Percentiles rank a stretch among this genome's conserved stretches.
Evolutionary conservation across 352 stramenopile genomes (phyloP).

Genomic region (Globisporangium uncinulatum): DNA sequence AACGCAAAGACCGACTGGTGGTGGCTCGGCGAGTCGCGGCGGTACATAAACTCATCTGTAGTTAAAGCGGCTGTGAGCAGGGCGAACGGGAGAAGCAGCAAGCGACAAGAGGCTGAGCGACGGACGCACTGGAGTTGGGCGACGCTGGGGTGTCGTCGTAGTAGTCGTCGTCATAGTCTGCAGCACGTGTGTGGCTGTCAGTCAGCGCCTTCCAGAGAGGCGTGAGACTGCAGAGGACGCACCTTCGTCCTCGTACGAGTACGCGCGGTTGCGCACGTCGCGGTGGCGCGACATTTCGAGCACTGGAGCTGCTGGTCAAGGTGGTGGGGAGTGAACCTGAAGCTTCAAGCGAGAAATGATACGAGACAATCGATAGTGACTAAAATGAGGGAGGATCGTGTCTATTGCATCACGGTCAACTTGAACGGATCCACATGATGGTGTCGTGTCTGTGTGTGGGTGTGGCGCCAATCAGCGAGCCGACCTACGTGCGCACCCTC

Average conservation of each 20-base stretch:
- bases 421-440: too few relatives aligned
- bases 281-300: constrained; percentile 72
- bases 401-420: not conserved
- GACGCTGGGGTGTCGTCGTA: constrained; percentile 56
- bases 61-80: not conserved
- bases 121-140: constrained; percentile 48
- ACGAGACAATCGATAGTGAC: not conserved
- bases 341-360: too few relatives aligned
- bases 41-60: constrained; percentile 80
- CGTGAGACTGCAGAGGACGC: not conserved
- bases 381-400: not conserved
- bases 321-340: too few relatives aligned
- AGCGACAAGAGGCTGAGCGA: not conserved
- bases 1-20: constrained; percentile 79
- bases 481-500: too few relatives aligned
- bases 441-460: too few relatives aligned
- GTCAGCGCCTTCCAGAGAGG: not conserved
- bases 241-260: constrained; percentile 88
- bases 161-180: constrained; percentile 76
- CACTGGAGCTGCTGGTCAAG: not conserved
- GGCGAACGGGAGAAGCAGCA: not conserved
- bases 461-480: too few relatives aligned
- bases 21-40: constrained; percentile 70
- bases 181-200: not conserved
- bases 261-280: constrained; percentile 83